Evolutionary conservation across 1,284 basidiomycete species (phyloP).

Genomic region (Limonomyces culmigenus): DNA sequence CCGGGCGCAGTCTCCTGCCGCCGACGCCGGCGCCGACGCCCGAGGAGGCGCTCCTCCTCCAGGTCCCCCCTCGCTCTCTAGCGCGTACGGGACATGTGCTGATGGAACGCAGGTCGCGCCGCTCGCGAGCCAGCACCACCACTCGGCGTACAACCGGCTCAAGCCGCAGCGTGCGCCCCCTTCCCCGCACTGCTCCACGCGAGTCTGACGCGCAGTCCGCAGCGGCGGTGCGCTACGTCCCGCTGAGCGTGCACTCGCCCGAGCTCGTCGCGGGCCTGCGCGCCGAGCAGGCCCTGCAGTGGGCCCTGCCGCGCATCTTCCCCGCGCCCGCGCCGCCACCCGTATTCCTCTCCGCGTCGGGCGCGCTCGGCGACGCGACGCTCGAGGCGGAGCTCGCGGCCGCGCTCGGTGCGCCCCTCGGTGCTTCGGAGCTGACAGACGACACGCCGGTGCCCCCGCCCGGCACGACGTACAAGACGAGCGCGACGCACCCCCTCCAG

Average conservation of each 20-base stretch:
- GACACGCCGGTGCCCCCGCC: constrained; percentile 7
- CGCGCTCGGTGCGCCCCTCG: constrained; percentile 29
- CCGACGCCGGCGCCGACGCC: neutral
- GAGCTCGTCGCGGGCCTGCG: constrained; percentile 43
- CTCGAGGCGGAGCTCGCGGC: constrained; percentile 32
- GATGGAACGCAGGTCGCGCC: constrained; percentile 26
- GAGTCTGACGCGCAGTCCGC: too few species aligned
- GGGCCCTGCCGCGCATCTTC: neutral
- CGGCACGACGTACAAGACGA: constrained; percentile 69
- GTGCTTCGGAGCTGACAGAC: constrained; percentile 13
- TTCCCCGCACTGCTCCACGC: neutral
- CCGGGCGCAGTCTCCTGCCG: neutral
- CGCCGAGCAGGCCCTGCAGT: constrained; percentile 35
- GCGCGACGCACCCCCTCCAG: constrained; percentile 75
- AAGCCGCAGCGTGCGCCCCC: constrained; percentile 44
- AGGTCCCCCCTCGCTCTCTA: neutral
- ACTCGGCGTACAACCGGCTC: constrained; percentile 60
- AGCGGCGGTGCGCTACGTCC: constrained; percentile 37
- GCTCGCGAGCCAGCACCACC: constrained; percentile 67
- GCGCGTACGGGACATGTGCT: neutral
- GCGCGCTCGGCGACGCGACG: constrained; percentile 4
- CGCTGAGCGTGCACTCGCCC: constrained; percentile 56
- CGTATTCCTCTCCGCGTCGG: neutral
- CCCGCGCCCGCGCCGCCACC: too few species aligned
- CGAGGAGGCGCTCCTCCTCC: constrained; percentile 1